Evolutionary conservation across 2,329 filamentous ascomycete genomes (phyloP), one percentile per base, ranked within the genome.

Genomic region (Trichoderma harzianum): DNA sequence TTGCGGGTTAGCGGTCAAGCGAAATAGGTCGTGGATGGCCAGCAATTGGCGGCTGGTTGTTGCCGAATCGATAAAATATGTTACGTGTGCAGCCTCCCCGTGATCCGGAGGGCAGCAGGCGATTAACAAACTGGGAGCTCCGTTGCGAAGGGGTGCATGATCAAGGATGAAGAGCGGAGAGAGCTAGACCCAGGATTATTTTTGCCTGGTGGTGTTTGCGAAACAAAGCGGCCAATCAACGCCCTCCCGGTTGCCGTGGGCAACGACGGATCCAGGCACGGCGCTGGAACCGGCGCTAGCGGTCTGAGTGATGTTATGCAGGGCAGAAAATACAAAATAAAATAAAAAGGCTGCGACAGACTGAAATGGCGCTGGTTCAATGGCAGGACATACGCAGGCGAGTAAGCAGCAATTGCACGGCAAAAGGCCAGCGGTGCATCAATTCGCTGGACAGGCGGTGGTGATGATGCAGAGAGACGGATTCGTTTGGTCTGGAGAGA

Each of bases 31-130:
- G 70, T 61, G 66, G 60, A 67, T 30, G 73, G 68, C 72, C 62
- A 74, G 73, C 73, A 74, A 74, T 76, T 74, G 74, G 69, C 61
- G 63, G 72, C 61, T 62, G 32, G 68, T 21, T 47, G 73, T 75
- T 64, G 65, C 58, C 66, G 73, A 72, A 71, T 74, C 65, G 80
- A 80, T 79, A 74, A 66, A 75, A 81, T 82, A 75, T 76, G 81
- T 75, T 81, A 84, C 82, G 82, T 80, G 82, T 83, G 78, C 74
- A 77, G 77, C 75, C 74, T 75, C 78, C 74, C 79, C 81, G 84
- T 84, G 74, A 74, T 80, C 78, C 77, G 75, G 76, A 78, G 75
- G 74, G 75, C 75, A 76, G 76, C 75, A 79, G 74, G 76, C 43
- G 36, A 21, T 72, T 57, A 72, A 60, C 36, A 53, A 65, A 53